Percentiles rank a stretch among this genome's conserved stretches.
Conservation (phyloP, 75 land plant species). For the Selaginella moellendorffii region DNA sequence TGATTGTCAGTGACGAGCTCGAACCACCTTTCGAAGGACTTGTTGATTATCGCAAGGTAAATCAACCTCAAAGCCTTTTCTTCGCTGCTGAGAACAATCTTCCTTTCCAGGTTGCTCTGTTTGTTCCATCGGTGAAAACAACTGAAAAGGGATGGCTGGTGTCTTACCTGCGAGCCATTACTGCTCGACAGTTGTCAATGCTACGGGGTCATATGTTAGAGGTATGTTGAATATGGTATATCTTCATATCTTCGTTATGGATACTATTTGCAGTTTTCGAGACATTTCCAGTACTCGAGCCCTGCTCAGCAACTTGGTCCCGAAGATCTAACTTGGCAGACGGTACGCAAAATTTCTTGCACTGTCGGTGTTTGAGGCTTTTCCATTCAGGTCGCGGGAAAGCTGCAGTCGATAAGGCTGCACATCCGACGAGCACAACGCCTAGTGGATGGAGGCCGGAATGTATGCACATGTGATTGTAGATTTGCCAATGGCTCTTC, state of each 20-base stretch:
- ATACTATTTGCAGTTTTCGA: constrained; percentile 54
- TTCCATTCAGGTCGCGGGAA: constrained; percentile 24
- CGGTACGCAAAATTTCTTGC: constrained; percentile 28
- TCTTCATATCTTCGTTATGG: constrained; percentile 45
- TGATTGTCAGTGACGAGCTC: constrained; percentile 87
- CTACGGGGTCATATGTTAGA: neutral
- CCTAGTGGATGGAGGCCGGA: constrained; percentile 55
- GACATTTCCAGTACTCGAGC: constrained; percentile 55
- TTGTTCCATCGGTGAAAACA: constrained; percentile 60
- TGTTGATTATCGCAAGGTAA: constrained; percentile 74
- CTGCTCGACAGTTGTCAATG: constrained; percentile 20
- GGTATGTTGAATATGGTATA: neutral
- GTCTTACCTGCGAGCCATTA: constrained; percentile 31
- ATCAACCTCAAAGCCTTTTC: neutral
- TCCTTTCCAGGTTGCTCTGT: constrained; percentile 40
- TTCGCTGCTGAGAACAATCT: neutral
- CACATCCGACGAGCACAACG: constrained; percentile 62
- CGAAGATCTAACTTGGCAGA: constrained; percentile 71
- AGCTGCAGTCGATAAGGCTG: constrained; percentile 25
- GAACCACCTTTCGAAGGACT: constrained; percentile 95
- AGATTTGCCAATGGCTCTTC: too few species aligned
- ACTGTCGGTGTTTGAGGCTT: neutral
- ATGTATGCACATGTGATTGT: constrained; percentile 61
- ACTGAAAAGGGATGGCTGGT: constrained; percentile 77
- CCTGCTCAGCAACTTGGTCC: constrained; percentile 68